Conservation (phyloP, 495 filamentous ascomycete genomes). For the Podospora tetraspora region DNA sequence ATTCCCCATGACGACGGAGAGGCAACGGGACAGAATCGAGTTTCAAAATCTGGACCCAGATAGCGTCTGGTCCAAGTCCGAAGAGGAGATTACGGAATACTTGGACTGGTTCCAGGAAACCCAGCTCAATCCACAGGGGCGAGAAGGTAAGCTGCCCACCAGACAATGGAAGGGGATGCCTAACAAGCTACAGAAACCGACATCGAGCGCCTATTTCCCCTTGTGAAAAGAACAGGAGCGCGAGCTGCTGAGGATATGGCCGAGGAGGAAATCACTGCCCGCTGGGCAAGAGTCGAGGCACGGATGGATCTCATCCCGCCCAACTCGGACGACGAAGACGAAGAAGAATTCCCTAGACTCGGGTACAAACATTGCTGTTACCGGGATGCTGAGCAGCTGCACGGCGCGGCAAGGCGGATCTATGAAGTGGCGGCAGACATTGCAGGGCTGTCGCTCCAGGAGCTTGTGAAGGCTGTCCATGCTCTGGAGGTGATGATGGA, state of each 20-base stretch:
- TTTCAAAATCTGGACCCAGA: constrained; percentile 52
- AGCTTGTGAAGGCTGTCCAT: constrained; percentile 25
- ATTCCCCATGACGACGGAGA: constrained; percentile 35
- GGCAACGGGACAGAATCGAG: constrained; percentile 18
- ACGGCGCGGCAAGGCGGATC: constrained; percentile 20
- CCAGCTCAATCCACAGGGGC: constrained; percentile 46
- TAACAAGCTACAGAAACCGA: constrained; percentile 25
- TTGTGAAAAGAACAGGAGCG: constrained; percentile 18
- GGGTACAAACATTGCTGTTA: constrained; percentile 18
- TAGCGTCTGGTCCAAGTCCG: constrained; percentile 64
- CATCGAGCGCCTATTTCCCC: constrained; percentile 45
- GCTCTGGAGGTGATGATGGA: constrained; percentile 21
- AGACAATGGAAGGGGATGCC: neutral
- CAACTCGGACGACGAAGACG: neutral
- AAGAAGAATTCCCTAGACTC: constrained; percentile 11
- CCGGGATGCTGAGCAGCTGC: constrained; percentile 18
- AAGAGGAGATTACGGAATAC: constrained; percentile 68
- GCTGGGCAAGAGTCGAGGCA: constrained; percentile 18
- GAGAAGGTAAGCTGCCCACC: neutral
- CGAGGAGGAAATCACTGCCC: constrained; percentile 27
- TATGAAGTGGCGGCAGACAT: constrained; percentile 25
- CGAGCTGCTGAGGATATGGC: constrained; percentile 25
- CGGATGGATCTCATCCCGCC: constrained; percentile 18
- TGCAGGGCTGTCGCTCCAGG: constrained; percentile 18
- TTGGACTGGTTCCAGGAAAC: constrained; percentile 83